Percentiles rank a stretch among this genome's conserved stretches.
Evolutionary conservation across 2,329 filamentous ascomycete genomes (phyloP).

Genomic region (Penicillium italicum): DNA sequence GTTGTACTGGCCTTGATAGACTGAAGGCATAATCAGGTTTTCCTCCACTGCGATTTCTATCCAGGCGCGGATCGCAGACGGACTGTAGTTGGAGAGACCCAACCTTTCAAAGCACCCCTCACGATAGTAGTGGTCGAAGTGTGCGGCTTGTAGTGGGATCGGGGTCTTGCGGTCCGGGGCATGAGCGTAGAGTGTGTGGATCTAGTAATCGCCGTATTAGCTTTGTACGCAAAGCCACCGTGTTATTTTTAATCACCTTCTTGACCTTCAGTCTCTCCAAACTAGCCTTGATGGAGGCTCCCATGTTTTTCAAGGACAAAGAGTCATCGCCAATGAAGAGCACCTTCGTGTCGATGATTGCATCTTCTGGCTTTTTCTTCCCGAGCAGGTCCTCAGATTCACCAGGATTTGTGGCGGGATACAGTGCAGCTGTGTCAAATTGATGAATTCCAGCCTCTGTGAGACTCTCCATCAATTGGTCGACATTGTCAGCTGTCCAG

Average conservation of each 20-base stretch:
- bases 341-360: conserved; percentile 1
- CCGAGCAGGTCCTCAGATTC: neutral
- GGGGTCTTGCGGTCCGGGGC: conserved; percentile 3
- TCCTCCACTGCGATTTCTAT: neutral
- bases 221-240: neutral
- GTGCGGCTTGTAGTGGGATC: neutral
- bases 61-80: neutral
- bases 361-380: neutral
- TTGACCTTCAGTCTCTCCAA: neutral
- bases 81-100: conserved; percentile 5
- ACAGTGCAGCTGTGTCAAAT: conserved; percentile 4
- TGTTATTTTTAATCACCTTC: neutral
- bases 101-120: neutral
- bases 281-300: neutral
- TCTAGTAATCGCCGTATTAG: neutral
- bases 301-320: neutral
- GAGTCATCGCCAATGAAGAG: neutral
- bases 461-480: neutral
- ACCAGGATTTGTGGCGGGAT: conserved; percentile 2
- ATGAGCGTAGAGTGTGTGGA: conserved; percentile 3
- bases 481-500: neutral
- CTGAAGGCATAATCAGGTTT: neutral
- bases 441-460: neutral
- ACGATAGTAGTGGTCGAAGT: conserved; percentile 3
- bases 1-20: conserved; percentile 6